A percentile compares a stretch with the other conserved stretches of the same genome.
These are phyloP conservation scores for Asterophora lycoperdoides DNA, from an alignment of 768 basidiomycete genomes.

Conservation along the genomic window DNA sequence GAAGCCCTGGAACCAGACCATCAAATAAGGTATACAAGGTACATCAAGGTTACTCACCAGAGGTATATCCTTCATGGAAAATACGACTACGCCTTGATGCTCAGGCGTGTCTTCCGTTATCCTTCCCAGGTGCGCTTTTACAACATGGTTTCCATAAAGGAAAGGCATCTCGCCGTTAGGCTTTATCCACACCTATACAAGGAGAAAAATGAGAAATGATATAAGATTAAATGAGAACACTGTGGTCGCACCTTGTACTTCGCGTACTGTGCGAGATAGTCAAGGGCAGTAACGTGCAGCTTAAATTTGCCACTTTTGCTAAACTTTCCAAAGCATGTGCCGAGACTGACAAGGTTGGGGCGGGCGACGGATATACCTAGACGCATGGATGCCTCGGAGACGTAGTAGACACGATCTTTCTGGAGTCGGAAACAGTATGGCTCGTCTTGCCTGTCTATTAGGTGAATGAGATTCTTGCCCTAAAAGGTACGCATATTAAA, in stretches of 20 bases:
- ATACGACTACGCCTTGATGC: constrained; percentile 97
- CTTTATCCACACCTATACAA: constrained; percentile 90
- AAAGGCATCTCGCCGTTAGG: constrained; percentile 99
- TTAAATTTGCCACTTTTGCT: constrained; percentile 97
- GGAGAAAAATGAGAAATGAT: not conserved
- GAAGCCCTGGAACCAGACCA: constrained; percentile 65
- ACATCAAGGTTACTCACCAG: constrained; percentile 48
- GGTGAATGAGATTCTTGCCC: constrained; percentile 95
- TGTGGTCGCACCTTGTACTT: constrained; percentile 80
- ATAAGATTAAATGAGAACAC: not conserved
- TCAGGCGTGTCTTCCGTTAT: constrained; percentile 99
- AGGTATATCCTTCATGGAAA: constrained; percentile 92
- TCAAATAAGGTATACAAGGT: constrained; percentile 2
- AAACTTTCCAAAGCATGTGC: constrained; percentile 98
- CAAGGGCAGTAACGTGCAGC: constrained; percentile 89
- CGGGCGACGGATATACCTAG: constrained; percentile 89
- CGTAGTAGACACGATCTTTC: constrained; percentile 94
- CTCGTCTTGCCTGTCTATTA: constrained; percentile 93
- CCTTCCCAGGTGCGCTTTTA: constrained; percentile 97
- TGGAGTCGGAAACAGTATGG: constrained; percentile 95
- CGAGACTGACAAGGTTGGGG: constrained; percentile 86
- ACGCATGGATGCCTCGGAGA: constrained; percentile 92
- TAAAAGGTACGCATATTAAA: constrained; percentile 27
- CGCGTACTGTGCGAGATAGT: constrained; percentile 92
- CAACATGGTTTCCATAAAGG: constrained; percentile 96